phyloP scores from a whole-genome alignment of 2,329 filamentous ascomycete genomes.

The Penicillium olsonii region DNA sequence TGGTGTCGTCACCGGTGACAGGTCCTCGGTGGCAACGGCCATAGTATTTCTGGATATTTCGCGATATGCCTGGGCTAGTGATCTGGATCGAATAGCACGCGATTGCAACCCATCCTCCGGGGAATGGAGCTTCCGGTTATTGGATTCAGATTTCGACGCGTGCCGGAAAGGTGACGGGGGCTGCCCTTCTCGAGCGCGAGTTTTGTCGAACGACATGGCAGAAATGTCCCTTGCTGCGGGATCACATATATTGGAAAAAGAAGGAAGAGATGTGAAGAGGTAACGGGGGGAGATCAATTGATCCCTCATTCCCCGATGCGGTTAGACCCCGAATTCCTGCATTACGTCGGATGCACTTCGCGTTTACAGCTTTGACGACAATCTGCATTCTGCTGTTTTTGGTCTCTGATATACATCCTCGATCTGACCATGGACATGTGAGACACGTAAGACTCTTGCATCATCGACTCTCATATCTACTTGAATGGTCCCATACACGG shows the following conservation, averaged over 20 bases:
- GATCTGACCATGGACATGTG: conserved; percentile 21
- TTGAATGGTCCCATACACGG: no score
- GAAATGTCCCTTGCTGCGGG: conserved; percentile 10
- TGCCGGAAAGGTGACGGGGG: conserved; percentile 36
- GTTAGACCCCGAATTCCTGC: conserved; percentile 13
- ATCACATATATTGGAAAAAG: conserved; percentile 2
- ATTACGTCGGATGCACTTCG: no score
- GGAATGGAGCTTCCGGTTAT: conserved; percentile 32
- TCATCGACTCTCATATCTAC: no score
- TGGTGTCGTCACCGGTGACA: conserved; percentile 23
- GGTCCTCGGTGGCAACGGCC: conserved; percentile 15
- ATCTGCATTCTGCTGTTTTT: no score
- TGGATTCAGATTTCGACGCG: conserved; percentile 30
- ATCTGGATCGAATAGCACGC: conserved; percentile 40
- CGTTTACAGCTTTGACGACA: no score
- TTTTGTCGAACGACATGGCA: conserved; percentile 36
- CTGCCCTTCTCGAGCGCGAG: conserved; percentile 29
- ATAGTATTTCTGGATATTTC: conserved; percentile 34
- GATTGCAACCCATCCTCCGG: conserved; percentile 30
- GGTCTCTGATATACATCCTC: no score
- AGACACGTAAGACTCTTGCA: conserved; percentile 11
- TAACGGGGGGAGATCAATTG: conserved; percentile 13
- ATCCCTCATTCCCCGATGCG: conserved; percentile 25
- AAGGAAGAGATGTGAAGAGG: conserved; percentile 6
- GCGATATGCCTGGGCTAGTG: conserved; percentile 43